Percentiles rank a stretch among this genome's conserved stretches.
phyloP scores from a whole-genome alignment of 352 stramenopile genomes.

The Plasmopara halstedii region DNA sequence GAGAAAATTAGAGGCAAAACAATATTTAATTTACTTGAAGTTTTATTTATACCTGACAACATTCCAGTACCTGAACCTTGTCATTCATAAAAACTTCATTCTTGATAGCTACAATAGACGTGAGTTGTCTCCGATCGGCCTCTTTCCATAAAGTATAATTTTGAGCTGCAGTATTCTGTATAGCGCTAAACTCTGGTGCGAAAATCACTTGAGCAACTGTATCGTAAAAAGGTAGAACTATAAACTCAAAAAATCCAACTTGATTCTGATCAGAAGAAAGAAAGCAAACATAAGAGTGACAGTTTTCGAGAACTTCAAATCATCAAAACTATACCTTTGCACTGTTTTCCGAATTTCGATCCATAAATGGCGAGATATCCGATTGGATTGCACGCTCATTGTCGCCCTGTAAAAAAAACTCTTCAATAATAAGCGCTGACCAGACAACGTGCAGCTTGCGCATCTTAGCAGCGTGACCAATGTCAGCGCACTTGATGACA shows the following conservation, averaged over 20 bases:
- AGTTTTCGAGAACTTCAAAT: background rate
- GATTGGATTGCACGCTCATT: constrained; percentile 85
- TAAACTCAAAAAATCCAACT: constrained; percentile 84
- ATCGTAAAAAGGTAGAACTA: constrained; percentile 76
- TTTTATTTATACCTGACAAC: too few relatives aligned
- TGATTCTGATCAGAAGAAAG: constrained; percentile 43
- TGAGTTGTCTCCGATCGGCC: constrained; percentile 65
- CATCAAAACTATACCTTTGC: constrained; percentile 39
- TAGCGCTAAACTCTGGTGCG: constrained; percentile 52
- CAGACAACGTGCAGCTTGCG: constrained; percentile 83
- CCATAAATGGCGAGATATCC: constrained; percentile 89
- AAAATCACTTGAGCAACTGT: constrained; percentile 74
- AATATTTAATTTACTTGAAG: too few relatives aligned
- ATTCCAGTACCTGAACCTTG: constrained; percentile 45
- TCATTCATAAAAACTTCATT: constrained; percentile 71
- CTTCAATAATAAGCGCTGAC: constrained; percentile 89
- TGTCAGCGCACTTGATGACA: constrained; percentile 88
- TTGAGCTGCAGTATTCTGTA: constrained; percentile 71
- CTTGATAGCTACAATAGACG: constrained; percentile 77
- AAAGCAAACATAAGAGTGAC: background rate
- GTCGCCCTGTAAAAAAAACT: constrained; percentile 94
- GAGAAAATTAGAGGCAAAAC: too few relatives aligned
- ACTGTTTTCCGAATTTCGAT: constrained; percentile 83
- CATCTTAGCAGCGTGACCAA: constrained; percentile 88
- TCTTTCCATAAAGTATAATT: constrained; percentile 86